Evolutionary conservation across 1,284 basidiomycete species (phyloP).

Genomic region (Malassezia obtusa): DNA sequence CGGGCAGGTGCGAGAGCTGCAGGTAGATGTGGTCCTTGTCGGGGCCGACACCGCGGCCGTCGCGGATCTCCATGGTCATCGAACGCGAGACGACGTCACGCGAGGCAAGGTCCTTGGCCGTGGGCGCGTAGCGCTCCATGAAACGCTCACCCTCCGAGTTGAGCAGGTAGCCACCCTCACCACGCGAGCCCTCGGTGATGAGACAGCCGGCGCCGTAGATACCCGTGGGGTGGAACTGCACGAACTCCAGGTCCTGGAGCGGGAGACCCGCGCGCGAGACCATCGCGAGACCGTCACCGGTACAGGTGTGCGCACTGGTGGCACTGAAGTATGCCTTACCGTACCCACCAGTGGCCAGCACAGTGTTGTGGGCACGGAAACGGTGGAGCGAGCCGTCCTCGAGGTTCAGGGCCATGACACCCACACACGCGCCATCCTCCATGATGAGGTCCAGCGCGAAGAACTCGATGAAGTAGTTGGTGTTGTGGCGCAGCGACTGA

Average conservation of each 20-base stretch:
- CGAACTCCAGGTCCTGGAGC: conserved; percentile 94
- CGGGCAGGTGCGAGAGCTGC: conserved; percentile 91
- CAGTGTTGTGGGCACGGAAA: conserved; percentile 96
- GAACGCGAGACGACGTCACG: conserved; percentile 98
- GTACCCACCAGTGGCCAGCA: conserved; percentile 95
- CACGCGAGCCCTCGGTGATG: conserved; percentile 97
- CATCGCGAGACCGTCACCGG: conserved; percentile 98
- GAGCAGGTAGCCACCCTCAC: conserved; percentile 96
- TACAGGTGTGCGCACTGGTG: conserved; percentile 97
- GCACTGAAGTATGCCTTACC: conserved; percentile 98
- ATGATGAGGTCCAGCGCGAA: conserved; percentile 92
- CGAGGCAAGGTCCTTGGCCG: conserved; percentile 97
- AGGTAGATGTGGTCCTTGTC: conserved; percentile 97
- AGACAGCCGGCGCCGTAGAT: conserved; percentile 99
- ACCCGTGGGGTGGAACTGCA: conserved; percentile 99
- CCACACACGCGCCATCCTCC: conserved; percentile 97
- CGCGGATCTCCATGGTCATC: conserved; percentile 98
- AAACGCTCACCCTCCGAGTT: conserved; percentile 99
- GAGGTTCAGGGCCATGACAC: conserved; percentile 97
- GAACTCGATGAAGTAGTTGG: conserved; percentile 99
- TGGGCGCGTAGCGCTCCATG: conserved; percentile 98
- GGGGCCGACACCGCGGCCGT: conserved; percentile 96
- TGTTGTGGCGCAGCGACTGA: conserved; percentile 97
- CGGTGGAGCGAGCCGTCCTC: conserved; percentile 98
- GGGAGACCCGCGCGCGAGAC: conserved; percentile 91